Evolutionary conservation across 371 early-diverging fungal genomes (phyloP).

Genomic region (Circinella minor): DNA sequence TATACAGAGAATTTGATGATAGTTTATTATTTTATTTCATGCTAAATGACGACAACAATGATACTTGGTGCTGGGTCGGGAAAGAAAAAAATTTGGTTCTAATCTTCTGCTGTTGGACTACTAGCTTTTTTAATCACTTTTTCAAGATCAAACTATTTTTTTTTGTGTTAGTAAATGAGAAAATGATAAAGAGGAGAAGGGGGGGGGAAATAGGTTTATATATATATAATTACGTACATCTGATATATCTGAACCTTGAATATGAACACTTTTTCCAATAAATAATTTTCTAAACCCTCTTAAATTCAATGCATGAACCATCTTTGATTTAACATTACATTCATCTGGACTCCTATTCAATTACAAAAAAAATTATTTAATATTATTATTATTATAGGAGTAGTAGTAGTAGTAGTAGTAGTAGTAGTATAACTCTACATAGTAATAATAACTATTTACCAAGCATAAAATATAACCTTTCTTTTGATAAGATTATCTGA

Average conservation of each 20-base stretch:
- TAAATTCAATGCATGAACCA: background rate
- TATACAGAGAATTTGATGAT: too few species aligned
- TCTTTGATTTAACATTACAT: background rate
- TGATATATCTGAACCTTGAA: background rate
- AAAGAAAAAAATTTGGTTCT: background rate
- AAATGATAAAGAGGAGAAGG: too few species aligned
- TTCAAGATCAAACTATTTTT: background rate
- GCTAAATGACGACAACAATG: too few species aligned
- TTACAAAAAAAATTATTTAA: background rate
- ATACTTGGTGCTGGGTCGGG: too few species aligned
- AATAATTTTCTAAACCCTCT: background rate
- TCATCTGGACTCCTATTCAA: constrained; percentile 5
- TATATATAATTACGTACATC: background rate
- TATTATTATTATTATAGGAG: background rate
- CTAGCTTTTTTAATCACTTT: background rate
- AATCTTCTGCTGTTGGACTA: background rate
- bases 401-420: too few species aligned
- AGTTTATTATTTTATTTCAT: too few species aligned
- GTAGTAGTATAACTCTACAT: too few species aligned
- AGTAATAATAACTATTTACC: background rate
- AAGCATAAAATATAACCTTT: background rate
- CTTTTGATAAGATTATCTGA: background rate
- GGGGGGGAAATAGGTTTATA: too few species aligned
- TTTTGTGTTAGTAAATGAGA: background rate
- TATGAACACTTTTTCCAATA: background rate